Base-by-base conservation (phyloP, 108 stramenopile genomes). In the Conticribra guillardii region DNA sequence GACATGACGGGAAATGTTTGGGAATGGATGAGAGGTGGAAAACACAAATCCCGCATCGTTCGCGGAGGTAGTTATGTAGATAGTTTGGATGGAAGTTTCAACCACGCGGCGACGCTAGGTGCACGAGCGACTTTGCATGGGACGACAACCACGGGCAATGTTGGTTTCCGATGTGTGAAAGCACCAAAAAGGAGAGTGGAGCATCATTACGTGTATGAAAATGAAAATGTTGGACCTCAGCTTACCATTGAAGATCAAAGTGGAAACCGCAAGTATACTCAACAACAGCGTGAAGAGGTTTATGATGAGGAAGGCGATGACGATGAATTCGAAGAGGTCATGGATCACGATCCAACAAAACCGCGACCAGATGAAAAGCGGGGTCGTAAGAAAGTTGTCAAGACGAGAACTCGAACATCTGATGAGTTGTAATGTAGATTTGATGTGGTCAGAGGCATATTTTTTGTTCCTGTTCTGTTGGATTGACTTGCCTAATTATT, bases 1-100 rank as follows among this genome's bases (percentile, higher is more conserved):
- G 91, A 96, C 64, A 88, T 94, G 84, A 88, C 89, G 15, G 96
- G 96, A 15, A 96, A 96, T 65, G 96, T 96, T 8, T 97, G 96
- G 96, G 96, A 95, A 59, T 97, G 96, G 96, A 80, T 84, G 76
- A 75, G 90, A 30, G 96, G 96, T 9, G 96, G 94, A 26, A 93
- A 89, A 33, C 88, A 93, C 77, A 92, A 93, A 68, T 64, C 80
- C 9, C 87, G 94, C 17, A 93, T 95, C 69, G 87, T 95, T 23
- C 83, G 96, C 21, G 96, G 96, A 16, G 96, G 78, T 14, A 88
- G 86, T 19, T 97, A 93, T 74, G 85, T 97, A 21, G 96, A 97
- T 68, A 81, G 75, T 61, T 54, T 92, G 45, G 89, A 95, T 69
- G 96, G 94, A 23, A 74, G 82, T 49, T 72, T 73, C 52, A 95